Base-by-base conservation (phyloP, 176 grass and related monocot species). In the Oryza meyeriana region DNA sequence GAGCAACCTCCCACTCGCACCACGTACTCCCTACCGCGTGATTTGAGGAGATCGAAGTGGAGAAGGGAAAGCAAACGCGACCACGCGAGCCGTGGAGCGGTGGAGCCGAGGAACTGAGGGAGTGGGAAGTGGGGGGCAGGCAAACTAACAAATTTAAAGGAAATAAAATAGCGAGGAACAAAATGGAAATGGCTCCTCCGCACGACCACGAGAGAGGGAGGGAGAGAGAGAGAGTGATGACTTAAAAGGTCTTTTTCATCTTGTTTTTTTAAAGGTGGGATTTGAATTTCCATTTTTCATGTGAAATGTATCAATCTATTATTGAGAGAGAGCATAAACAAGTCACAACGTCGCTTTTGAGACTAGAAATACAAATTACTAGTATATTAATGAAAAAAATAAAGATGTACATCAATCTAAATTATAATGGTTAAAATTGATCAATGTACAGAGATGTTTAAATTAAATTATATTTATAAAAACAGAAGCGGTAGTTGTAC, bases 1-100 rank as follows among this genome's bases (percentile, higher is more conserved):
- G 27, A 69, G 78, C 61, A 81, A 74, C 63, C 45, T 36, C 78
- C 27, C 78, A 69, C 85, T 50, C 78, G 25, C 45, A 61, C 26
- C 72, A 59, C 72, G 26, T 52, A 26, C 50, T 26, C 69, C 6
- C 71, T 29, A n/a, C 71, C 64, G 72, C 64, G 66, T 41, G 65
- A 18, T 3, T 36, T 71, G 85, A 87, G 55, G 65, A 63, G 17
- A 66, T 10, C n/a, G 20, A 71, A 71, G 66, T 34, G 74, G 48
- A 69, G 57, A 31, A 44, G 78, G 71, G 66, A 77, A 72, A 63
- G 64, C 32, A 71, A 63, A 77, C 42, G 58, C 50, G 42, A 39
- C 48, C 16, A 16, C 7, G 66, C 24, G 13, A 71, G 72, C 40
- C 59, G 38, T 50, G 55, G 40, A 79, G 64, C 75, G 42, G 78